Conservation (phyloP, 2,329 filamentous ascomycete genomes). For the Talaromyces sp. region DNA sequence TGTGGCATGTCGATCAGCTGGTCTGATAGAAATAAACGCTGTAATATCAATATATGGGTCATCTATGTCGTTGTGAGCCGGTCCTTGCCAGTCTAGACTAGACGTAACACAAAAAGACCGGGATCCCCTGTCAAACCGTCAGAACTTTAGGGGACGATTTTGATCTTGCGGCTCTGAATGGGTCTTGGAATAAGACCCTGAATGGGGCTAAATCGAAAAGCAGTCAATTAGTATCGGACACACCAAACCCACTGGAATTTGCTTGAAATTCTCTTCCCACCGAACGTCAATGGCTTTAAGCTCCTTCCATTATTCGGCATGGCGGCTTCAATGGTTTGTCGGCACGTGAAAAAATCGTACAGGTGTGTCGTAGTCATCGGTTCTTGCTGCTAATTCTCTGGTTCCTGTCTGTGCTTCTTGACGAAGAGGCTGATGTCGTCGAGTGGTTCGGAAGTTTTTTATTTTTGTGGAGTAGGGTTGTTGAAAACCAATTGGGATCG, state of each 20-base stretch:
- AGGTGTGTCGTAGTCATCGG: background rate
- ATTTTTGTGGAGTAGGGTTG: background rate
- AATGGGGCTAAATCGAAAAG: background rate
- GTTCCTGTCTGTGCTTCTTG: background rate
- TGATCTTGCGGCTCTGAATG: background rate
- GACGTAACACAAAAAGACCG: background rate
- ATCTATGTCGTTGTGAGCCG: background rate
- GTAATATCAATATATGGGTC: background rate
- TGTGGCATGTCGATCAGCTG: background rate
- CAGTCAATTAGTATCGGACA: background rate
- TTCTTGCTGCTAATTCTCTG: background rate
- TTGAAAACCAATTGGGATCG: background rate
- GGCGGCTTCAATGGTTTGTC: background rate
- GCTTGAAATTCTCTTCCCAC: background rate
- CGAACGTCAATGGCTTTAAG: background rate
- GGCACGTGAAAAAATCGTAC: background rate
- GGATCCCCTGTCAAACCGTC: background rate
- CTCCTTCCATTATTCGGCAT: background rate
- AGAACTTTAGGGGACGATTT: background rate
- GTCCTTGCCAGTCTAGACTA: background rate
- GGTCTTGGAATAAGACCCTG: background rate
- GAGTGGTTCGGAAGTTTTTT: background rate
- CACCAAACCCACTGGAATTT: background rate
- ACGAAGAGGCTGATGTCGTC: background rate
- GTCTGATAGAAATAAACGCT: background rate